Evolutionary conservation across 2,329 filamentous ascomycete species (phyloP).

Genomic region (Paecilomyces variotii): DNA sequence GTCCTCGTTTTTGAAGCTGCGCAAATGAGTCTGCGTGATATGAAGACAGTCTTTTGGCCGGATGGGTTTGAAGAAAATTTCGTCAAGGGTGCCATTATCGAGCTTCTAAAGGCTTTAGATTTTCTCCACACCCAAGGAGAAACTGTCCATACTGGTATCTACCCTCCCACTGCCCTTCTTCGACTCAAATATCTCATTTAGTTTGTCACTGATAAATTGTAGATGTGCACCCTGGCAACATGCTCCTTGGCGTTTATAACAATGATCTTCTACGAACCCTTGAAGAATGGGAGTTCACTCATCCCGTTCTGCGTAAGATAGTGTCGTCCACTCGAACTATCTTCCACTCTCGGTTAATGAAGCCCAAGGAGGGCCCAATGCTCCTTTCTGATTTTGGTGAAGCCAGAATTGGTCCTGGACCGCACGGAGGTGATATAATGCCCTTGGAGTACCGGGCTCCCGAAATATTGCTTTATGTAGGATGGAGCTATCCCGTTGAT

Average conservation of each 20-base stretch:
- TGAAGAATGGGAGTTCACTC: background rate
- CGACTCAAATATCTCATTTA: background rate
- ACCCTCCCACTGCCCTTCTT: background rate
- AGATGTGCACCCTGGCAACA: background rate
- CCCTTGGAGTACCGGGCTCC: background rate
- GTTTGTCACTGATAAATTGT: background rate
- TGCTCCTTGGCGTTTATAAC: background rate
- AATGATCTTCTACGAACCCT: background rate
- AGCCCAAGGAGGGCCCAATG: background rate
- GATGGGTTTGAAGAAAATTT: background rate
- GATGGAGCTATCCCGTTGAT: background rate
- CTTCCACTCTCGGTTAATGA: background rate
- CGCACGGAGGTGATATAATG: background rate
- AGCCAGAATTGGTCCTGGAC: background rate
- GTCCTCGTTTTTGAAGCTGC: background rate
- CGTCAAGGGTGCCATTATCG: background rate
- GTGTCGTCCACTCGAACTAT: background rate
- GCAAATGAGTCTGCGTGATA: background rate
- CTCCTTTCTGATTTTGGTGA: background rate
- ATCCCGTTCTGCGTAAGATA: background rate
- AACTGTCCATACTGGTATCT: background rate
- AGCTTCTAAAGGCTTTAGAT: background rate
- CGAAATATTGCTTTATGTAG: background rate
- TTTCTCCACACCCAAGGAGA: background rate
- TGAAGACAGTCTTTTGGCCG: background rate